These are phyloP conservation scores for Pisolithus albus DNA, from an alignment of 768 basidiomycete species.

Conservation along the genomic window DNA sequence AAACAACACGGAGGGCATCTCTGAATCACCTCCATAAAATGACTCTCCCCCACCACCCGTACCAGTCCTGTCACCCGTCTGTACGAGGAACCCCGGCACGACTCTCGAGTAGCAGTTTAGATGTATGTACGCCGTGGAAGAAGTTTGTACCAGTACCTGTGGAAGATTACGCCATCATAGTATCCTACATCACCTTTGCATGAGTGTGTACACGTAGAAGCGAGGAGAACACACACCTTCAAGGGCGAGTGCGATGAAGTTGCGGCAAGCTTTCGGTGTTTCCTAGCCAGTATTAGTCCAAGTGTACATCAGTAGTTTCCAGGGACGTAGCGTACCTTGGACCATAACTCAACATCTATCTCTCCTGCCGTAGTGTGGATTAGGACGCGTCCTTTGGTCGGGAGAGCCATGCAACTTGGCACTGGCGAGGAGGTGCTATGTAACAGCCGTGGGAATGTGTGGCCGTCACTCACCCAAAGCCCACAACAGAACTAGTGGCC, in stretches of 20 bases:
- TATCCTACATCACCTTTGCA: conserved; percentile 52
- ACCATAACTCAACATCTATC: conserved; percentile 87
- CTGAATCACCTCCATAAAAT: conserved; percentile 70
- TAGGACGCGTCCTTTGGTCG: conserved; percentile 81
- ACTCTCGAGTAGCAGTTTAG: conserved; percentile 38
- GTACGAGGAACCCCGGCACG: conserved; percentile 87
- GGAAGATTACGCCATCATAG: conserved; percentile 93
- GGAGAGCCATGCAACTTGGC: conserved; percentile 58
- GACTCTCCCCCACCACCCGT: conserved; percentile 92
- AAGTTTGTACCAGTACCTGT: conserved; percentile 50
- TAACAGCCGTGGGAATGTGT: too few relatives aligned
- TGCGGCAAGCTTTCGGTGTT: conserved; percentile 90
- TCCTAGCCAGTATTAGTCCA: conserved; percentile 42
- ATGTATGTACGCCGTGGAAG: neutral
- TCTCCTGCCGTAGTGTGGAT: conserved; percentile 86
- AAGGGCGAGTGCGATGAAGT: conserved; percentile 82
- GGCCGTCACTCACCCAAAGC: too few relatives aligned
- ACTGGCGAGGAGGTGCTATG: too few relatives aligned
- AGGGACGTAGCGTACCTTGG: conserved; percentile 50
- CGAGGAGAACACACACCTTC: conserved; percentile 58
- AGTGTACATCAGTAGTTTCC: neutral
- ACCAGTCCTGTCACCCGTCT: conserved; percentile 90
- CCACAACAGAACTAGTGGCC: too few relatives aligned
- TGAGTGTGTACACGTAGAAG: neutral
- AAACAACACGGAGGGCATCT: neutral